Conservation (phyloP, 139 green algal species). For the Zygnema circumcarinatum region DNA sequence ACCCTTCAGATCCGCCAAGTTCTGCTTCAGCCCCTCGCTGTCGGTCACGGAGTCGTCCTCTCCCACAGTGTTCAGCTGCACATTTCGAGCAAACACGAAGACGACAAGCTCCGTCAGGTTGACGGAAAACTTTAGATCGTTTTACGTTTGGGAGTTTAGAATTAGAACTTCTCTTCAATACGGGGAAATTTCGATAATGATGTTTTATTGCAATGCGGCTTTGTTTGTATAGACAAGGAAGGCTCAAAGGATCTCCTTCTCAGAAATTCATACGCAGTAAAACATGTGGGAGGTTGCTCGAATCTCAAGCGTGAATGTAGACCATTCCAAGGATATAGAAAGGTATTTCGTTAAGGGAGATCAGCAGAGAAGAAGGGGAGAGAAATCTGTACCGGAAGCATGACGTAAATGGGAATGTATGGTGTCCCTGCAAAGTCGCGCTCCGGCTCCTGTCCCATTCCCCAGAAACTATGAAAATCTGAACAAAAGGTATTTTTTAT, state of each 20-base stretch:
- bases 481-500: neutral
- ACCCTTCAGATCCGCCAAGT: slow-evolving; percentile 24
- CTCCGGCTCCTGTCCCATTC: neutral
- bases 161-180: too few species aligned
- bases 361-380: slow-evolving; percentile 6
- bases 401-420: slow-evolving; percentile 49
- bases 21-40: slow-evolving; percentile 21
- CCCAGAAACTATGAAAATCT: neutral
- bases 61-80: slow-evolving; percentile 40
- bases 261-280: too few species aligned
- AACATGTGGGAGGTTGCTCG: too few species aligned
- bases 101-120: too few species aligned
- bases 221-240: neutral
- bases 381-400: slow-evolving; percentile 31
- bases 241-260: neutral
- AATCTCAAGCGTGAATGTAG: too few species aligned
- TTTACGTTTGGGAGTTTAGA: too few species aligned
- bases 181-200: neutral
- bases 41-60: slow-evolving; percentile 34
- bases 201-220: neutral
- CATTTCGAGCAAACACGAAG: neutral
- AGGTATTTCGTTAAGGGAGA: too few species aligned
- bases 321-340: too few species aligned
- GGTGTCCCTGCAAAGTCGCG: slow-evolving; percentile 22
- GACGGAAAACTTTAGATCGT: too few species aligned